Evolutionary conservation across 306 rosid species (phyloP), one percentile per base, ranked within the genome.

Genomic region (Gleditsia sinensis): DNA sequence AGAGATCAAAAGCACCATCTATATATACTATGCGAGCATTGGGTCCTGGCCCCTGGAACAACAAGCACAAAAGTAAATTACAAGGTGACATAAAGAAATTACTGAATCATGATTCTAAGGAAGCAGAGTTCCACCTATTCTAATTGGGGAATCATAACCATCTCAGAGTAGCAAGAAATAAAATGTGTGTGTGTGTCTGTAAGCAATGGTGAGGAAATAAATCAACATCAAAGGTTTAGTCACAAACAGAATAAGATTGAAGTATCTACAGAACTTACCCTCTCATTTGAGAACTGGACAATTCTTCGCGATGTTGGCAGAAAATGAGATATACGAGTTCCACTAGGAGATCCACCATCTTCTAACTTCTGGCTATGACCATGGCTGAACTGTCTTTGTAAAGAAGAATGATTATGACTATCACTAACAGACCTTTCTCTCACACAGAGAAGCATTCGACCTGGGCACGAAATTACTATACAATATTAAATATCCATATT

Each of bases 1-100:
- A 95, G 73, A 95, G 98, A 85, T 95, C 99, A 89, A 95, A 95
- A 65, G 99, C 99, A 20, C 99, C 99, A 76, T 90, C 99, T 64
- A 95, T 92, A 84, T 95, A 95, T 71, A 95, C 99, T 71, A 95
- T 81, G 71, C 86, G 91, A 43, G 99, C 92, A 92, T 87, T 87
- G 50, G 98, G 99, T 75, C 94, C 97, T 79, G 98, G 99, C 56
- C 92, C 94, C 98, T 95, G 57, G 51, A 72, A 87, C 46, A 73
- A 9, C 1, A 76, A 62, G n/a, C 53, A 69, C 2, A 7, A 50
- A 42, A 49, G 63, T 55, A 56, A 49, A 79, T 64, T 32, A 74
- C 32, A 33, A 66, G 17, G 34, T 60, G 73, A 49, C 21, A 23
- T 9, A 65, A 28, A 56, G 10, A 67, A 40, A 59, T 45, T 53